Base-by-base conservation (phyloP, 192 early-diverging fungal species). In the Linnemannia exigua region DNA sequence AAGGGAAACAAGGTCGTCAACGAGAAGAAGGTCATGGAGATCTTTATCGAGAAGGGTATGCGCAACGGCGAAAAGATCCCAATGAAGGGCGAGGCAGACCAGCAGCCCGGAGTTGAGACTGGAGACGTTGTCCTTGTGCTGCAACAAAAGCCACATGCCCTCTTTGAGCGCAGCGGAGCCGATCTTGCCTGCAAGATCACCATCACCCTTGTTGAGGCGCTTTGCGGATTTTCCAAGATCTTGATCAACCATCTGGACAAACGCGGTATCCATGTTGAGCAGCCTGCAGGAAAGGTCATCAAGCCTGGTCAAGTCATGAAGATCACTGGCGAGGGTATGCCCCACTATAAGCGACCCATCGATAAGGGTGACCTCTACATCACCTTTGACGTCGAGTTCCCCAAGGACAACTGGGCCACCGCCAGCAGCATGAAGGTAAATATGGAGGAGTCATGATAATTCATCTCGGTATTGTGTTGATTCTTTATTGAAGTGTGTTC, bases 11-110 rank as follows among this genome's bases (percentile, higher is more conserved):
- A 98, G 89, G 92, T 96, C 1, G 88, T 91, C 17, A 90, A 93
- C 36, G 98, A 98, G 88, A 95, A 95, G 78, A 99, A 99, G 87
- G 90, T 94, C 9, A 93, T 99, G 61, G 97, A 98, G 77, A 92
- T 99, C 73, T 93, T 92, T 80, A 95, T 99, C 61, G 97, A 99
- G 79, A 98, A 97, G 87, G 99, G 99, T 41, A 98, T 98, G 97
- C 82, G 76, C 38, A 91, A 98, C 74, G 95, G 96, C 31, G 96
- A 99, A 75, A 94, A 93, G 88, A 97, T 99, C 74, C 91, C 93
- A 7, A 96, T 99, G 89, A 89, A 90, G 75, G 98, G 98, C 36
- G 97, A 99, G 87, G 99, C 95, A 70, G 99, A 99, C 88, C 98
- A 99, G 84, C 92, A 89, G 79, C 99, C 99, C 4, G 97, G 94